Evolutionary conservation across 306 rosid species (phyloP), one percentile per base, ranked within the genome.

Genomic region (Dryas drummondii): DNA sequence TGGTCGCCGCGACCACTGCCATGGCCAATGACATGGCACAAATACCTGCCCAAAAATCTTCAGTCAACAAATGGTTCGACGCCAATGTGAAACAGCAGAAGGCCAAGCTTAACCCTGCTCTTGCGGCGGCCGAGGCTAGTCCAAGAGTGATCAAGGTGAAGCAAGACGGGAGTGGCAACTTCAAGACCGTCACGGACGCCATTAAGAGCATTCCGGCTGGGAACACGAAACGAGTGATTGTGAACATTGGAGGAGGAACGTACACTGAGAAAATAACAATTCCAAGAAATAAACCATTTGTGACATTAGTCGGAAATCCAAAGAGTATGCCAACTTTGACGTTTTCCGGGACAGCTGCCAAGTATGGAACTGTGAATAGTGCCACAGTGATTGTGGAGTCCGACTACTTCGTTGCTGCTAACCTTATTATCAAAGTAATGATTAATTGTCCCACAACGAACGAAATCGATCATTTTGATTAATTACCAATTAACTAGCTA

Each of bases 361-460:
- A 75, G 55, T 88, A 70, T 47, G 97, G 97, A 41, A 92, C 92
- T 0, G 82, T 89, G 4, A 81, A 90, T 0, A 88, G 97, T 70
- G 97, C 88, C 0, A 81, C 88, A 1, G 57, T 89, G 71, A 72
- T 69, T 6, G 87, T 64, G 4, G n/a, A 67, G 54, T 68, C 89
- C 15, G 66, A 69, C 26, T 88, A 91, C 41, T 88, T 87, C 10
- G 42, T 42, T 0, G 90, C 82, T 1, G 80, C 76, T 8, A 86
- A 89, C 82, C 59, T 89, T 5, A 56, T 82, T 19, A 51, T 86
- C 11, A 64, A 12, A 80, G 93, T 81, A 50, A 4, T 26, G 17
- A 4, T 26, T 55, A 55, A 55, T 55, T 55, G 9, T 3, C 0
- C 3, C 37, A 32, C 37, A 32, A 32, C 2, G 37, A 32, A 32